A percentile compares a stretch with the other conserved stretches of the same genome.
These are phyloP conservation scores for Emmonsiellopsis sp. DNA, from an alignment of 2,329 filamentous ascomycete species.

Conservation along the genomic window DNA sequence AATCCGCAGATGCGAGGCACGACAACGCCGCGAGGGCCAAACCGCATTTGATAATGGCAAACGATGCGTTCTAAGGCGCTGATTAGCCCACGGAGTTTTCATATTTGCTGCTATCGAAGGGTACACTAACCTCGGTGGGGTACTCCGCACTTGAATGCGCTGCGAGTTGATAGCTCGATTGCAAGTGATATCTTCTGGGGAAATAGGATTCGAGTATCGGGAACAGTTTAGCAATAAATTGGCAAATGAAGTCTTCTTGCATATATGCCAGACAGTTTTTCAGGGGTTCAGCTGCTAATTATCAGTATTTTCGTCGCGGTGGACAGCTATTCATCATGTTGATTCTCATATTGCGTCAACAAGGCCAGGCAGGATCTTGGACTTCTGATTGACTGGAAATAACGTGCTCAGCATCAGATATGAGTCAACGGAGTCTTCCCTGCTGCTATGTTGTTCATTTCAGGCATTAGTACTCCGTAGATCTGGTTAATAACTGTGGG, in stretches of 20 bases:
- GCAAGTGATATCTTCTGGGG: background rate
- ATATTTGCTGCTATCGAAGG: slow-evolving; percentile 13
- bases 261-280: background rate
- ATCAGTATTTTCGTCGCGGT: background rate
- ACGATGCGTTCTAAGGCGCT: slow-evolving; percentile 10
- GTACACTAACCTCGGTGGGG: slow-evolving; percentile 25
- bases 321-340: background rate
- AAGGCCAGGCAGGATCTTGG: background rate
- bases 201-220: background rate
- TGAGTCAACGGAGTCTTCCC: background rate
- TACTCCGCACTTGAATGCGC: slow-evolving; percentile 11
- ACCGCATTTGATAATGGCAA: slow-evolving; percentile 15
- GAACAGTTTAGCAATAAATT: too few relatives aligned
- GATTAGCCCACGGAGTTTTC: slow-evolving; percentile 17
- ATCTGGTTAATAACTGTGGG: too few relatives aligned
- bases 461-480: background rate
- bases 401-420: background rate
- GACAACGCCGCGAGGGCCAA: slow-evolving; percentile 11
- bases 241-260: background rate
- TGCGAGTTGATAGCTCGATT: background rate
- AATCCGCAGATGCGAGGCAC: slow-evolving; percentile 26
- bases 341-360: background rate
- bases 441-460: background rate
- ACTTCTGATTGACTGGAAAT: background rate
- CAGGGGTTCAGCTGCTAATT: background rate